Evolutionary conservation across 768 basidiomycete species (phyloP).

Genomic region (Wakefieldia striispora): DNA sequence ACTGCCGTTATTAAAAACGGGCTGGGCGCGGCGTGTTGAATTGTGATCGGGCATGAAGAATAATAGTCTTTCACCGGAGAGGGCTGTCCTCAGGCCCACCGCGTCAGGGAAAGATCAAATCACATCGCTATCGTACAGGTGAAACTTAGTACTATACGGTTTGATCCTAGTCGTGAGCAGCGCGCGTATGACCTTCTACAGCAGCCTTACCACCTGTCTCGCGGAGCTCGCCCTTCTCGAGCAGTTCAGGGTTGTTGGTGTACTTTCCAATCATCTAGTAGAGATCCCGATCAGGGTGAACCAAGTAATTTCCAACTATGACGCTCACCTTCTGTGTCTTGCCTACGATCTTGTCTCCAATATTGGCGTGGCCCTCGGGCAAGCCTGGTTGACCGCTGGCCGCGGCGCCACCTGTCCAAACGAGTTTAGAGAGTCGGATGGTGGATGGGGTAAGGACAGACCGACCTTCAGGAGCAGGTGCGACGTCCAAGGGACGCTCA

Average conservation of each 20-base stretch:
- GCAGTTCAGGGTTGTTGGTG: conserved; percentile 45
- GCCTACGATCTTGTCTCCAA: conserved; percentile 55
- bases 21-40: no score
- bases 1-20: no score
- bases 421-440: background rate
- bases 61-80: no score
- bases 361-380: conserved; percentile 37
- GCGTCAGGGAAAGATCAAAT: no score
- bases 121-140: background rate
- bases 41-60: no score
- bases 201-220: conserved; percentile 52
- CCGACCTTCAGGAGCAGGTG: conserved; percentile 35
- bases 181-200: conserved; percentile 38
- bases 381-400: conserved; percentile 20
- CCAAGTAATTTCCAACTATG: background rate
- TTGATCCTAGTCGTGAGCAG: conserved; percentile 37
- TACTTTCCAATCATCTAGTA: conserved; percentile 51
- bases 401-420: conserved; percentile 26
- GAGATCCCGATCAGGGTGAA: conserved; percentile 2
- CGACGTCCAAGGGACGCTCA: conserved; percentile 37
- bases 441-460: background rate
- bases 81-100: no score
- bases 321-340: conserved; percentile 53
- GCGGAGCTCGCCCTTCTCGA: conserved; percentile 57
- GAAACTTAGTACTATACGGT: background rate